phyloP scores from a whole-genome alignment of 768 basidiomycete genomes.

The Agaricus subrufescens region DNA sequence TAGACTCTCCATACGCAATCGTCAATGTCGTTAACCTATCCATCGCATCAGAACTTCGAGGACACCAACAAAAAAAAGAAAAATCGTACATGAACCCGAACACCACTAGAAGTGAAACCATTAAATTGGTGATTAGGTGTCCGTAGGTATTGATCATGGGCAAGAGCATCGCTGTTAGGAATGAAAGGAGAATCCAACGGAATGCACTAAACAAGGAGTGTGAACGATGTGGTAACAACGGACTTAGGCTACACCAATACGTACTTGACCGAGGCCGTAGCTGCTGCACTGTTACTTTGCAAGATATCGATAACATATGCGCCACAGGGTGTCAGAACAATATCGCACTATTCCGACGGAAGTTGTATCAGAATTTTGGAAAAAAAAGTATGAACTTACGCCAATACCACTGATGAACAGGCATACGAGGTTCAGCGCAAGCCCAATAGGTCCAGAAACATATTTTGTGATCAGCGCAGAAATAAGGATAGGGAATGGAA shows the following conservation, averaged over 20 bases:
- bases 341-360: constrained; percentile 47
- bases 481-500: constrained; percentile 42
- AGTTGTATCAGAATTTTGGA: background rate
- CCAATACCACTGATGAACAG: constrained; percentile 62
- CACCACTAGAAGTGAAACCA: too few species aligned
- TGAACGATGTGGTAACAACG: background rate
- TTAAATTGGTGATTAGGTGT: too few species aligned
- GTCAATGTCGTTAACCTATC: too few species aligned
- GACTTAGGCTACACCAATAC: constrained; percentile 14
- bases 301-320: constrained; percentile 60
- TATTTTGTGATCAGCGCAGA: constrained; percentile 47
- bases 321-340: constrained; percentile 48
- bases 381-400: constrained; percentile 32
- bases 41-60: too few species aligned
- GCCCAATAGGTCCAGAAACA: constrained; percentile 42
- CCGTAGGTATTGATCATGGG: too few species aligned
- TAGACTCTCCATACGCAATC: too few species aligned
- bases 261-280: constrained; percentile 50
- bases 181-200: constrained; percentile 20
- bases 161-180: too few species aligned
- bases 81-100: too few species aligned
- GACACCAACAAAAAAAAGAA: too few species aligned
- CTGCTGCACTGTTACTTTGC: constrained; percentile 58
- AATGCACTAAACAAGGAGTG: constrained; percentile 31
- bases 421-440: constrained; percentile 46